These are phyloP conservation scores for Leccinum longicurvipes DNA, from an alignment of 768 basidiomycete genomes.

Conservation along the genomic window DNA sequence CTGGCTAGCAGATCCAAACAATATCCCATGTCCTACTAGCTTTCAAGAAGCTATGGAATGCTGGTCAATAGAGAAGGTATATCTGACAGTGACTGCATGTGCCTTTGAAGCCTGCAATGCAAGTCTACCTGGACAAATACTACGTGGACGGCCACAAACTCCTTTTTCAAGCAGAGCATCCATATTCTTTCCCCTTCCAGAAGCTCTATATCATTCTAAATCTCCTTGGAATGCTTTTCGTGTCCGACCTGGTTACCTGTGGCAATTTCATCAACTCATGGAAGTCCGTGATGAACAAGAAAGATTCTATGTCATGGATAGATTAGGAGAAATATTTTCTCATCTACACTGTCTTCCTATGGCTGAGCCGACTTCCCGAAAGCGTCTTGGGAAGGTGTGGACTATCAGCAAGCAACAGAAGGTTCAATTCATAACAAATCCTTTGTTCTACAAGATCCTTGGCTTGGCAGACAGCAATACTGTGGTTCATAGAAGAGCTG, in stretches of 20 bases:
- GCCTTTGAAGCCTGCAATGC: conserved; percentile 8
- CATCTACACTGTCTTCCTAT: background rate
- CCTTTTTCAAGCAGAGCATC: background rate
- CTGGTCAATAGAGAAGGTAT: background rate
- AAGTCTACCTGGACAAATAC: background rate
- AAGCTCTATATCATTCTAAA: background rate
- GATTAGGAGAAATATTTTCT: conserved; percentile 1
- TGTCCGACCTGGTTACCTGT: background rate
- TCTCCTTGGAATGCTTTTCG: background rate
- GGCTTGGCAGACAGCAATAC: background rate
- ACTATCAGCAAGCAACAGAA: background rate
- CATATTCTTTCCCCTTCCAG: background rate
- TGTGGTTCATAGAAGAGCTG: background rate
- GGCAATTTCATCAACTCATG: conserved; percentile 6
- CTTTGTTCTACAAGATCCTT: background rate
- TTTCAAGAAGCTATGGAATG: conserved; percentile 4
- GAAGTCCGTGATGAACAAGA: background rate
- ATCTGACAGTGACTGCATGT: background rate
- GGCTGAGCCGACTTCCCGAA: background rate
- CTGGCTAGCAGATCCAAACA: background rate
- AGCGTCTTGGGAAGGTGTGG: background rate
- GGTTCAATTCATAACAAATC: background rate
- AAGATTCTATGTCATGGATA: background rate
- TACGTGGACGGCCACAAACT: background rate
- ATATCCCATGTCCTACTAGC: background rate